Evolutionary conservation across 352 stramenopile species (phyloP).

Genomic region (Globisporangium apiculatum): DNA sequence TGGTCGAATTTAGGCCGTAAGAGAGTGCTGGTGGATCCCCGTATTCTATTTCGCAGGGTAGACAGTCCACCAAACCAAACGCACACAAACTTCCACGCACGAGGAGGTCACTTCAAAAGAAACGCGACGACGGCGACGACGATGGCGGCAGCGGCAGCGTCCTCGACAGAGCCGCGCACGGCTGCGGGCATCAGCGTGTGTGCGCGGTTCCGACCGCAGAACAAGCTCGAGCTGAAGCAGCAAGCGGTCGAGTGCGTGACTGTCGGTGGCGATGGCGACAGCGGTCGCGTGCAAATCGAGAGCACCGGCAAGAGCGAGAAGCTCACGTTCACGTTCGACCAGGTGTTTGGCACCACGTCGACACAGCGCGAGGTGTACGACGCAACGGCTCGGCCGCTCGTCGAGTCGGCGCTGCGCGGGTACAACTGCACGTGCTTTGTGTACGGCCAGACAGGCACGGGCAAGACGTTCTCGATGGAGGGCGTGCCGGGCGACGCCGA

Average conservation of each 20-base stretch:
- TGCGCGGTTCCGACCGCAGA: constrained; percentile 69
- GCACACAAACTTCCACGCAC: too few species aligned
- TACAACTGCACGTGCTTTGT: constrained; percentile 92
- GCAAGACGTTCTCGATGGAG: constrained; percentile 93
- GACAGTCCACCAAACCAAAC: neutral
- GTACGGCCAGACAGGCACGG: constrained; percentile 88
- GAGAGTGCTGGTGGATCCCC: too few species aligned
- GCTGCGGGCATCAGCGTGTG: constrained; percentile 56
- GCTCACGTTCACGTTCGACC: constrained; percentile 71
- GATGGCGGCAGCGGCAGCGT: neutral
- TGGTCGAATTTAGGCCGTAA: too few species aligned
- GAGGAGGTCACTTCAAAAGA: neutral
- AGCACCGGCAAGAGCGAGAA: constrained; percentile 14
- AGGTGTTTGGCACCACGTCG: constrained; percentile 48
- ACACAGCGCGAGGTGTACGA: constrained; percentile 65
- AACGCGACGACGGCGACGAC: neutral
- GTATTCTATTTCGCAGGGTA: neutral
- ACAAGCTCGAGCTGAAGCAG: constrained; percentile 68
- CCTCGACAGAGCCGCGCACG: neutral
- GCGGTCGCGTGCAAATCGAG: constrained; percentile 28
- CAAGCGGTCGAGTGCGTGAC: constrained; percentile 50
- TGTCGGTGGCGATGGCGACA: constrained; percentile 44
- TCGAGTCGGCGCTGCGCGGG: constrained; percentile 51
- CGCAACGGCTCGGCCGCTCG: constrained; percentile 52
- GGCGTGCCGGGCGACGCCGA: constrained; percentile 58